These are phyloP conservation scores for Tolypocladium nubicola DNA, from an alignment of 2,329 filamentous ascomycete genomes.

Conservation along the genomic window DNA sequence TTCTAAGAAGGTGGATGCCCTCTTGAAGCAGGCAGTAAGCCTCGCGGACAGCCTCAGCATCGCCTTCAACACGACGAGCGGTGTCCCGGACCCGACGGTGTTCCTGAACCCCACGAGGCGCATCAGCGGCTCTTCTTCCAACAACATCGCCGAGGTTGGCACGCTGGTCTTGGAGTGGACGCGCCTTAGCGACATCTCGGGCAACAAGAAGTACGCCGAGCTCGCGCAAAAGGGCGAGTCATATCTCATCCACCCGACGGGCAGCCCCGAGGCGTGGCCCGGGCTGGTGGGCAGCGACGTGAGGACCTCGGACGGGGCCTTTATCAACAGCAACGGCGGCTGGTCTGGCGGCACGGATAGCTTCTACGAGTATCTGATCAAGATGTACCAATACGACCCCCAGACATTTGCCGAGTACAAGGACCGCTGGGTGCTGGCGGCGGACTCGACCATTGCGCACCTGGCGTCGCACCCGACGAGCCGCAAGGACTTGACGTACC, in stretches of 20 bases:
- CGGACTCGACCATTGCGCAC: conserved; percentile 63
- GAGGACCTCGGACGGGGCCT: conserved; percentile 52
- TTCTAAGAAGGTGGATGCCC: conserved; percentile 36
- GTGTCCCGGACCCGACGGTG: conserved; percentile 63
- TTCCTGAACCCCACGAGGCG: conserved; percentile 42
- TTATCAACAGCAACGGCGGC: conserved; percentile 56
- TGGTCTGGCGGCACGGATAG: conserved; percentile 72
- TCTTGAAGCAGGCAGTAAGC: conserved; percentile 56
- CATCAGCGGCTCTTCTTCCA: conserved; percentile 41
- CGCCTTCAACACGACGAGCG: conserved; percentile 66
- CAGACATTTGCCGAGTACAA: conserved; percentile 52
- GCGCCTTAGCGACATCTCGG: conserved; percentile 64
- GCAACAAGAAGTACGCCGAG: conserved; percentile 52
- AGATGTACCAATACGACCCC: conserved; percentile 78
- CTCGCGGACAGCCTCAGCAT: conserved; percentile 66
- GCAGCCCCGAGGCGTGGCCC: conserved; percentile 59
- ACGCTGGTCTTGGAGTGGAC: conserved; percentile 80
- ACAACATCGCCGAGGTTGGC: conserved; percentile 67
- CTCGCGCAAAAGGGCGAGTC: conserved; percentile 58
- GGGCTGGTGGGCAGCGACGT: conserved; percentile 64
- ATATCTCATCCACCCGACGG: conserved; percentile 54
- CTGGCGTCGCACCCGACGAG: conserved; percentile 57
- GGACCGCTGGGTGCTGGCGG: conserved; percentile 65
- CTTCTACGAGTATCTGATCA: conserved; percentile 85
- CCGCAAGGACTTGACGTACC: conserved; percentile 62